Evolutionary conservation across 164 flowering plant species (phyloP).

Genomic region (Chimonanthus praecox): DNA sequence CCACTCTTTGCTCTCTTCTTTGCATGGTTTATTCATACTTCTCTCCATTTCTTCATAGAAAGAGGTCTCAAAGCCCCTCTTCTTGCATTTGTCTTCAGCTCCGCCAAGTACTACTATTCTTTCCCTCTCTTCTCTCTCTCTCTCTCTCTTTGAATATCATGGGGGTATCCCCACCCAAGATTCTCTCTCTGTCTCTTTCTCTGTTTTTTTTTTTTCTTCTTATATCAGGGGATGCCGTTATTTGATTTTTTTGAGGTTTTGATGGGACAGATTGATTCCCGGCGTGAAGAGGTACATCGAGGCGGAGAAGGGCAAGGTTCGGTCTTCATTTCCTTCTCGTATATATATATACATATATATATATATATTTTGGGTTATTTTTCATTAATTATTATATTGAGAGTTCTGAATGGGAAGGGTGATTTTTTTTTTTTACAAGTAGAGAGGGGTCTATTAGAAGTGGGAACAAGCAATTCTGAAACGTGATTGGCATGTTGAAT

Average conservation of each 20-base stretch:
- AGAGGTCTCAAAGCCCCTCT: constrained; percentile 54
- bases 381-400: too few species aligned
- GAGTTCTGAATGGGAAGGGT: neutral
- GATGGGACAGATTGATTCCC: constrained; percentile 59
- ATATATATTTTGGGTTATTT: neutral
- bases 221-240: neutral
- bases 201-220: neutral
- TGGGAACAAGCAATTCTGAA: too few species aligned
- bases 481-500: too few species aligned
- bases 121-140: neutral
- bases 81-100: constrained; percentile 38
- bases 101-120: constrained; percentile 44
- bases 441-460: neutral
- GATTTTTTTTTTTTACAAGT: neutral
- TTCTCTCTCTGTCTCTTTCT: neutral
- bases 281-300: constrained; percentile 64
- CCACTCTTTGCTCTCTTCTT: constrained; percentile 52
- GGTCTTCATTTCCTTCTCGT: neutral
- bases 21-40: constrained; percentile 46
- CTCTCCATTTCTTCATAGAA: constrained; percentile 37
- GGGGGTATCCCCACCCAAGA: too few species aligned
- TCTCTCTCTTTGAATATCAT: neutral
- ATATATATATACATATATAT: too few species aligned
- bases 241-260: constrained; percentile 1
- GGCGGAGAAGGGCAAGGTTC: constrained; percentile 83